Conservation (phyloP, 148 eudicot genomes). For the Linanthus parryae region DNA sequence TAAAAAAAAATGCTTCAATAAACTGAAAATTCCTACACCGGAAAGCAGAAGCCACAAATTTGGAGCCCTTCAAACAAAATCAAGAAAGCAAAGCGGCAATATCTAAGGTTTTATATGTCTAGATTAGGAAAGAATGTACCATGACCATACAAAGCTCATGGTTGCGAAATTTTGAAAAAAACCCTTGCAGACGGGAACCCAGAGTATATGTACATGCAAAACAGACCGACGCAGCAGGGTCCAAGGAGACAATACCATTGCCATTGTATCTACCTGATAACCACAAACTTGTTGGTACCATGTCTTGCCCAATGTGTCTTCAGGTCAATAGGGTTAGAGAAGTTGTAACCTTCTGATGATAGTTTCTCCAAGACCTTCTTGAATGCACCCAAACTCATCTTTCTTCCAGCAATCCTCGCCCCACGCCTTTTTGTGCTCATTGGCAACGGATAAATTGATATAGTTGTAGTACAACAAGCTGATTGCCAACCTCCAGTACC, state of each 20-base stretch:
- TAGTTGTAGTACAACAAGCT: slow-evolving; percentile 60
- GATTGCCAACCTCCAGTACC: slow-evolving; percentile 63
- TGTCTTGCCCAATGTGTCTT: slow-evolving; percentile 57
- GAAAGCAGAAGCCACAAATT: no score
- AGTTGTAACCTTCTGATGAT: slow-evolving; percentile 36
- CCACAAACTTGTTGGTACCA: slow-evolving; percentile 60
- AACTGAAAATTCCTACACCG: no score
- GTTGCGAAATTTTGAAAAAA: no score
- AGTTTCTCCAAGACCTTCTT: slow-evolving; percentile 56
- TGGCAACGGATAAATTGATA: slow-evolving; percentile 50
- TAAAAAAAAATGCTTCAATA: no score
- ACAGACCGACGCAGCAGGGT: slow-evolving; percentile 16
- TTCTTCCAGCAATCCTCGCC: slow-evolving; percentile 53
- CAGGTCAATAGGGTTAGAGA: slow-evolving; percentile 42
- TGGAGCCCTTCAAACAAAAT: no score
- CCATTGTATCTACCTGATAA: slow-evolving; percentile 37
- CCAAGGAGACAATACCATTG: neutral
- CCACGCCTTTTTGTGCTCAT: slow-evolving; percentile 57
- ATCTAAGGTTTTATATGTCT: no score
- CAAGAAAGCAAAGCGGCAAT: no score
- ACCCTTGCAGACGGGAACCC: no score
- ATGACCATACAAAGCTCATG: no score
- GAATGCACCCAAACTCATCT: slow-evolving; percentile 57
- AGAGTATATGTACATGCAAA: slow-evolving; percentile 30
- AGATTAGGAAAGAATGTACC: no score